Percentiles rank a stretch among this genome's conserved stretches.
phyloP scores from a whole-genome alignment of 805 yeast species.

The Zygosaccharomyces bisporus region DNA sequence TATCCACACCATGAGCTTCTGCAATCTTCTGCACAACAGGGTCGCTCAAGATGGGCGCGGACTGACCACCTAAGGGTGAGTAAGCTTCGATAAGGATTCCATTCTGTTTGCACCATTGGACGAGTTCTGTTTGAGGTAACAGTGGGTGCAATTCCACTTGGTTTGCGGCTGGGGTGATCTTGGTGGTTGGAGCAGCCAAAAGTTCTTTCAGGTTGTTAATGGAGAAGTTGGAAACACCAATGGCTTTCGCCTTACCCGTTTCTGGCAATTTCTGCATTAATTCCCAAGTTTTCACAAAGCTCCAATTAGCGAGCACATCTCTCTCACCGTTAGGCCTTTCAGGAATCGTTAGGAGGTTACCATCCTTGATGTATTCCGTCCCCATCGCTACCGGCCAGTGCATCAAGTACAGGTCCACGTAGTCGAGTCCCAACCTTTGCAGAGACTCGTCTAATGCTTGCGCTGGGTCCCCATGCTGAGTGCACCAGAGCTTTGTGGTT shows the following conservation, averaged over 20 bases:
- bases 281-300: constrained; percentile 57
- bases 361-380: constrained; percentile 39
- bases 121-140: constrained; percentile 59
- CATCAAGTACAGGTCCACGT: constrained; percentile 72
- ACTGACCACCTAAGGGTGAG: constrained; percentile 67
- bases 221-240: constrained; percentile 77
- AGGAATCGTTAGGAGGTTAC: constrained; percentile 36
- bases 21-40: constrained; percentile 44
- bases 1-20: constrained; percentile 36
- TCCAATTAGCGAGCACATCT: constrained; percentile 40
- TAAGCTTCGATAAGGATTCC: constrained; percentile 66
- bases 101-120: constrained; percentile 48
- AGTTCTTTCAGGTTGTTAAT: constrained; percentile 49
- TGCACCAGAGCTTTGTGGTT: constrained; percentile 67
- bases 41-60: constrained; percentile 50
- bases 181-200: constrained; percentile 46
- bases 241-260: constrained; percentile 52
- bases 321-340: constrained; percentile 37
- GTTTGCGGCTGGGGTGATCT: constrained; percentile 60
- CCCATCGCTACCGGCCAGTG: constrained; percentile 76
- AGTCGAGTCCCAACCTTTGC: constrained; percentile 61
- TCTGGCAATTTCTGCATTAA: constrained; percentile 55
- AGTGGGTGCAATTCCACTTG: constrained; percentile 78
- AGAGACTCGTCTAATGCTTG: constrained; percentile 57
- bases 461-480: constrained; percentile 47